Evolutionary conservation across 2,329 filamentous ascomycete species (phyloP).

Genomic region (Neocatenulostroma microsporum): DNA sequence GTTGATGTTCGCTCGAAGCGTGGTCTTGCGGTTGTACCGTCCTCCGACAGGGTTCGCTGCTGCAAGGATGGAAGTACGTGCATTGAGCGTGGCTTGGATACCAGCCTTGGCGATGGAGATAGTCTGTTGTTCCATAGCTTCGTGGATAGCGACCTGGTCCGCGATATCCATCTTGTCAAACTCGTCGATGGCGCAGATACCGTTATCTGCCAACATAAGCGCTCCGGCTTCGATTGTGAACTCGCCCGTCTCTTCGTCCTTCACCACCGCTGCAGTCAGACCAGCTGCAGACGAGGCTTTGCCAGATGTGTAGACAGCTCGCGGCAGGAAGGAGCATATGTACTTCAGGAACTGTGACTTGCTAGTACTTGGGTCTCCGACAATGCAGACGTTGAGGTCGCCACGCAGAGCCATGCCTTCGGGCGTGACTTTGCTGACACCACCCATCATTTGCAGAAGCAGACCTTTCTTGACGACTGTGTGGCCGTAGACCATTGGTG

Average conservation of each 20-base stretch:
- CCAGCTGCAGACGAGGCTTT: slow-evolving; percentile 96
- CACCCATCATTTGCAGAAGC: slow-evolving; percentile 89
- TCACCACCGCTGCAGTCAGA: slow-evolving; percentile 93
- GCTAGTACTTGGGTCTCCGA: slow-evolving; percentile 91
- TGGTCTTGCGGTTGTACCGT: slow-evolving; percentile 94
- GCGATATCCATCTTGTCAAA: slow-evolving; percentile 99
- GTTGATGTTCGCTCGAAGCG: slow-evolving; percentile 90
- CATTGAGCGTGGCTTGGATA: slow-evolving; percentile 95
- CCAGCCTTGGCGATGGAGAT: slow-evolving; percentile 98
- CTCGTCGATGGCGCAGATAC: slow-evolving; percentile 96
- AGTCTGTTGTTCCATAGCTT: slow-evolving; percentile 99
- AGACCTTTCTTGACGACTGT: slow-evolving; percentile 97
- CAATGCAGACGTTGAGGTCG: slow-evolving; percentile 97
- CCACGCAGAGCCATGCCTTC: slow-evolving; percentile 95
- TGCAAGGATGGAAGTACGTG: slow-evolving; percentile 87
- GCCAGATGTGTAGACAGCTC: slow-evolving; percentile 93
- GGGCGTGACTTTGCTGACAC: slow-evolving; percentile 81
- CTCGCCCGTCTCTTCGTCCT: slow-evolving; percentile 96
- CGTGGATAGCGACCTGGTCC: slow-evolving; percentile 97
- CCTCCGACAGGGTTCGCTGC: slow-evolving; percentile 94
- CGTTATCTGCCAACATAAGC: slow-evolving; percentile 93
- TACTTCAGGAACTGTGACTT: slow-evolving; percentile 99
- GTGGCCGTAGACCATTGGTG: slow-evolving; percentile 95
- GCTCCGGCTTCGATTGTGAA: slow-evolving; percentile 98
- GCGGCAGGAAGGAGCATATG: slow-evolving; percentile 90